Evolutionary conservation across 1,284 basidiomycete genomes (phyloP).

Genomic region (Cystobasidium slooffiae): DNA sequence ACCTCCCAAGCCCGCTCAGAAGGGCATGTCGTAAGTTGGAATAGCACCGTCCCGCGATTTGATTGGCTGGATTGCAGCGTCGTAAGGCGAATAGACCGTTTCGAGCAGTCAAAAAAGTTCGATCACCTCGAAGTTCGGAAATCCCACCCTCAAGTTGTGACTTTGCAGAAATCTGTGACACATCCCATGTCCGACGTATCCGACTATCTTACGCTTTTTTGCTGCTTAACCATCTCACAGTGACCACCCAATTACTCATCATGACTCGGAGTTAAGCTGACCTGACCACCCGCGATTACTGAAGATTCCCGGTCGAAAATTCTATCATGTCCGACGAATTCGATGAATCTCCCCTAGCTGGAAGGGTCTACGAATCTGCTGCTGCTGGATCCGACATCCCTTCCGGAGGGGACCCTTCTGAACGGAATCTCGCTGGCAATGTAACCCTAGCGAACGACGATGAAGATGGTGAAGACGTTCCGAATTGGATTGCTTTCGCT

Average conservation of each 20-base stretch:
- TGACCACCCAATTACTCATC: background rate
- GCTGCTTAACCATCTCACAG: background rate
- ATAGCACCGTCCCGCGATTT: background rate
- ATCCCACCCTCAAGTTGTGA: conserved; percentile 4
- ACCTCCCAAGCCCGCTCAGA: background rate
- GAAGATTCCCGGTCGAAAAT: background rate
- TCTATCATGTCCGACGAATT: conserved; percentile 25
- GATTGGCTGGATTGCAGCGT: background rate
- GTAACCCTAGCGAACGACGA: conserved; percentile 59
- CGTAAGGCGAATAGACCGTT: too few relatives aligned
- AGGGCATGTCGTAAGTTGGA: conserved; percentile 14
- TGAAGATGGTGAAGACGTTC: conserved; percentile 65
- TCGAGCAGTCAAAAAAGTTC: conserved; percentile 11
- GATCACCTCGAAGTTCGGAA: background rate
- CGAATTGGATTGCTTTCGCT: conserved; percentile 68
- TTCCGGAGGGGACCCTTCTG: background rate
- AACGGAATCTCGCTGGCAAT: background rate
- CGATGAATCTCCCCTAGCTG: conserved; percentile 36
- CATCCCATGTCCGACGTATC: background rate
- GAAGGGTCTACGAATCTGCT: conserved; percentile 12
- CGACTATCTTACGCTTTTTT: background rate
- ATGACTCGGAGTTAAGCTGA: background rate
- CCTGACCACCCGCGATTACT: background rate
- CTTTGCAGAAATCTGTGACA: background rate
- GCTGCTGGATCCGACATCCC: background rate